phyloP scores from a whole-genome alignment of 768 basidiomycete species.

The Podaxis rugospora region DNA sequence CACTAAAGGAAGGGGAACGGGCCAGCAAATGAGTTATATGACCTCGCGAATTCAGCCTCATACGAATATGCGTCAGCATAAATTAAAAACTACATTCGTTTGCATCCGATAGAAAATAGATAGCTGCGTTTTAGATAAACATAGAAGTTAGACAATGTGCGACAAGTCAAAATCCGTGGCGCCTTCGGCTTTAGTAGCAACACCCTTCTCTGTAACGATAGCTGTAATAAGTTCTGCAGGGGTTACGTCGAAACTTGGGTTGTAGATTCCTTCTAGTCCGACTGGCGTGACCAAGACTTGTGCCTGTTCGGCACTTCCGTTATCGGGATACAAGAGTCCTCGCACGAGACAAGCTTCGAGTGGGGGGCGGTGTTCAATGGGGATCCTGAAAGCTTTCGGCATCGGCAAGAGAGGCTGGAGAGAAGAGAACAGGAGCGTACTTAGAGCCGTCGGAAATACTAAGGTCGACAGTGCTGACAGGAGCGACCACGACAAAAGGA shows the following conservation, averaged over 20 bases:
- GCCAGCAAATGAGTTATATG: too few relatives aligned
- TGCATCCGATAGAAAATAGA: background rate
- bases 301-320: constrained; percentile 55
- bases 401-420: constrained; percentile 8
- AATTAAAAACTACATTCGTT: background rate
- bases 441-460: constrained; percentile 64
- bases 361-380: constrained; percentile 88
- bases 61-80: background rate
- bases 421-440: constrained; percentile 27
- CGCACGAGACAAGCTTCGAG: constrained; percentile 87
- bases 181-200: constrained; percentile 68
- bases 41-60: too few relatives aligned
- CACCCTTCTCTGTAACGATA: constrained; percentile 93
- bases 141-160: constrained; percentile 39
- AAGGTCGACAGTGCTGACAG: constrained; percentile 89
- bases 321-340: constrained; percentile 63
- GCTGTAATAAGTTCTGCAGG: constrained; percentile 92
- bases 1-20: background rate
- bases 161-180: constrained; percentile 59
- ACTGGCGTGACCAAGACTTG: constrained; percentile 82
- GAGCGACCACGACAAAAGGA: constrained; percentile 91
- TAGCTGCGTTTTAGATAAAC: background rate
- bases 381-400: constrained; percentile 44
- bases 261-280: constrained; percentile 66
- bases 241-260: constrained; percentile 96